Conservation (phyloP, 768 basidiomycete genomes). For the Kondoa malvinella region DNA sequence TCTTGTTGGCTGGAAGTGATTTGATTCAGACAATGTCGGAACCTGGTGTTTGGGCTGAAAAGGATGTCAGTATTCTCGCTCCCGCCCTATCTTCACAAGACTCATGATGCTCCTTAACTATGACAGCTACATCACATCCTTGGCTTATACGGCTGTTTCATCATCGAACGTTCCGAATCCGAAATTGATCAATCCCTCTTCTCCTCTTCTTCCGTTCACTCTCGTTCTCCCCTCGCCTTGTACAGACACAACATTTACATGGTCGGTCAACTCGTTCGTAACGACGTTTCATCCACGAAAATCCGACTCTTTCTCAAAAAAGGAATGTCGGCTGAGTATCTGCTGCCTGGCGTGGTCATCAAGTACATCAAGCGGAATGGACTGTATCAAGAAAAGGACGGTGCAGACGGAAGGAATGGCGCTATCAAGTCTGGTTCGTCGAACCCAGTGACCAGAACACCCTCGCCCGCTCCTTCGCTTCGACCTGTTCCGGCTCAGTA, state of each 20-base stretch:
- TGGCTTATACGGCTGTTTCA: constrained; percentile 81
- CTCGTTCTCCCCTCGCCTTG: constrained; percentile 35
- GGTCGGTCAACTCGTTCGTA: constrained; percentile 26
- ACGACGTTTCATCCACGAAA: constrained; percentile 61
- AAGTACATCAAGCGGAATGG: constrained; percentile 81
- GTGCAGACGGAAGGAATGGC: not conserved
- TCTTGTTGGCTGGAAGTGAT: constrained; percentile 95
- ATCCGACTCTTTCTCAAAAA: constrained; percentile 43
- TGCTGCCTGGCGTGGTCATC: constrained; percentile 75
- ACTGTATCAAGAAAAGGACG: constrained; percentile 31
- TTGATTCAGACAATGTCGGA: constrained; percentile 95
- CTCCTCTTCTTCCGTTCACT: constrained; percentile 26
- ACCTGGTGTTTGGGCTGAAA: constrained; percentile 90
- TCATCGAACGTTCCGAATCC: constrained; percentile 86
- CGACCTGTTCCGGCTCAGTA: too few relatives aligned
- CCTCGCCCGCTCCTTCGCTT: not conserved
- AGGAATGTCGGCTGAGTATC: constrained; percentile 46
- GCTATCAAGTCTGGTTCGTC: not conserved
- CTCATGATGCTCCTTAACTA: constrained; percentile 4
- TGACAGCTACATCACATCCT: constrained; percentile 94
- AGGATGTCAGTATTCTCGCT: constrained; percentile 51
- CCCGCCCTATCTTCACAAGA: constrained; percentile 6
- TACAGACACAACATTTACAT: constrained; percentile 38
- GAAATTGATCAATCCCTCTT: constrained; percentile 41
- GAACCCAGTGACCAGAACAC: not conserved